Base-by-base conservation (phyloP, 1,139 yeast species). In the Lodderomyces oxycetoniae region DNA sequence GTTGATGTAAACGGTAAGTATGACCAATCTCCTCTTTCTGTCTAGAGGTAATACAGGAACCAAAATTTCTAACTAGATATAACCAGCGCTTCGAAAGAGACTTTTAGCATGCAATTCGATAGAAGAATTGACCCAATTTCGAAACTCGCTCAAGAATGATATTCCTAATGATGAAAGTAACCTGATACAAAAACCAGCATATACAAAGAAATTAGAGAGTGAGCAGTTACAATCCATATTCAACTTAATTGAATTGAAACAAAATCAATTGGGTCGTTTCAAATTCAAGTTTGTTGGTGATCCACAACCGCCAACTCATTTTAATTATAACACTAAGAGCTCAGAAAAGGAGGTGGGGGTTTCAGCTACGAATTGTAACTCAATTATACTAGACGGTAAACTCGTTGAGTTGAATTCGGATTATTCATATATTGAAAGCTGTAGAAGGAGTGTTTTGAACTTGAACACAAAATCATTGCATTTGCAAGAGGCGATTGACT, bases 251-350 rank as follows among this genome's bases (percentile, higher is more conserved):
- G 36, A 36, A 11, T 24, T 24, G 12, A 40, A 40, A 24, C 37
- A 32, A 12, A 36, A 33, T 15, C 35, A 31, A 20, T 28, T 38
- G 5, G 26, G 28, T 8, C 10, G 13, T 10, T 27, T 23, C 6
- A 31, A 24, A 12, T 40, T 40, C 16, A 24, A 36, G 21, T 40
- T 40, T 28, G 11, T 11, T 8, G 43, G 43, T 10, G 33, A 36
- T 1, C 43, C 43, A 17, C 34, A 29, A 22, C 35, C 32, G 9
- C 35, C 38, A 11, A 14, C 12, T n/a, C 14, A 14, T 9, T 7
- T 16, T 11, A 31, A n/a, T 12, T 20, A 26, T 8, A 10, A 20
- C 12, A 15, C n/a, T 5, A 20, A 10, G n/a, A 21, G 17, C 11
- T 10, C 21, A 3, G 17, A 26, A 3, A n/a, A n/a, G n/a, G n/a